These are phyloP conservation scores for Rhodofomes roseus DNA, from an alignment of 1,284 basidiomycete genomes.

Conservation along the genomic window DNA sequence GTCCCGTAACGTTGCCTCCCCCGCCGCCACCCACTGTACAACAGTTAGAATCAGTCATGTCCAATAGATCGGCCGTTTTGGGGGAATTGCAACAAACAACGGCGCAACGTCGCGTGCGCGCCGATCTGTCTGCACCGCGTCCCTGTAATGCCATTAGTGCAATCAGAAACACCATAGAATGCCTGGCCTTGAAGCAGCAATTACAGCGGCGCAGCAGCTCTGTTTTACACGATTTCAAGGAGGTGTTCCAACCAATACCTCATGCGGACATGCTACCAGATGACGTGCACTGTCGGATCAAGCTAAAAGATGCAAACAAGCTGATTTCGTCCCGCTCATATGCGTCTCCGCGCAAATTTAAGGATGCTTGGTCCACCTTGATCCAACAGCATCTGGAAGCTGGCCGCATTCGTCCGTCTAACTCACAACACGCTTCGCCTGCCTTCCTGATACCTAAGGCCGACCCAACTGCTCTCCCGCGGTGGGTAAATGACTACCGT, in stretches of 20 bases:
- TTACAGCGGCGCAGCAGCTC: no score
- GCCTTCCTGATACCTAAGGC: slow-evolving; percentile 37
- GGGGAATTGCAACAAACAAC: no score
- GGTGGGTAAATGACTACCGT: slow-evolving; percentile 26
- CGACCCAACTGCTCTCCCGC: slow-evolving; percentile 29
- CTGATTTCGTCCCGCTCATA: slow-evolving; percentile 1
- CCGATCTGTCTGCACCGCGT: no score
- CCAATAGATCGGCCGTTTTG: no score
- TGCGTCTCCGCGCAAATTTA: background rate
- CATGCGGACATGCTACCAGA: background rate
- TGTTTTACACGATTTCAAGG: no score
- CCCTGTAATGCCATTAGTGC: no score
- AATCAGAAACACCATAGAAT: no score
- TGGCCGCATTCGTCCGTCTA: slow-evolving; percentile 12
- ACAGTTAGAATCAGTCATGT: no score
- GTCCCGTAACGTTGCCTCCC: no score
- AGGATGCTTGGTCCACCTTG: slow-evolving; percentile 6
- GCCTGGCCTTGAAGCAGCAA: no score
- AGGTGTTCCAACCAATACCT: background rate
- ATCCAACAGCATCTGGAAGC: slow-evolving; percentile 14
- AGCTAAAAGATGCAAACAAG: background rate
- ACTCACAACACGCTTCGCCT: slow-evolving; percentile 24
- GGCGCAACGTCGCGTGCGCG: no score
- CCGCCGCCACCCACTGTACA: no score
- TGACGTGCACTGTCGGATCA: background rate